Conservation (phyloP, 306 rosid genomes). For the Prinsepia uniflora region DNA sequence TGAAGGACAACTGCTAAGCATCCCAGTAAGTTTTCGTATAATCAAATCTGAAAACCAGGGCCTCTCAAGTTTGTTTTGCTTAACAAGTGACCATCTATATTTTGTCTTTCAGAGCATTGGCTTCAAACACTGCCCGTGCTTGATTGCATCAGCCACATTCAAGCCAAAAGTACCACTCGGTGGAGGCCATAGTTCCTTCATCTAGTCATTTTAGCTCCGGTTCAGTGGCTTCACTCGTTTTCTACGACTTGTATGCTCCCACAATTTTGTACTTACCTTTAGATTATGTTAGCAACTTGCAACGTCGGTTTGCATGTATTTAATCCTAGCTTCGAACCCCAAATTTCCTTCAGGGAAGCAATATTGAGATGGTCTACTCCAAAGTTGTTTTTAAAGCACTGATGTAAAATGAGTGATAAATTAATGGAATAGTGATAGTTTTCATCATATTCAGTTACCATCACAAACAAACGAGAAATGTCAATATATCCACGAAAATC, state of each 20-base stretch:
- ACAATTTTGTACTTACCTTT: background rate
- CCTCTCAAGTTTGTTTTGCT: background rate
- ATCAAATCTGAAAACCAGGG: background rate
- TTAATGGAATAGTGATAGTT: no score
- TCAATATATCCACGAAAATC: background rate
- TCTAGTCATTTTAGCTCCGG: constrained; percentile 20
- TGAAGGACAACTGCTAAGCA: constrained; percentile 59
- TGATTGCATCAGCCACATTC: constrained; percentile 54
- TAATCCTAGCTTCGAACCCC: background rate
- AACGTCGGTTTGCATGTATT: constrained; percentile 2
- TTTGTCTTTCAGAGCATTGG: constrained; percentile 52
- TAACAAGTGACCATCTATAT: background rate
- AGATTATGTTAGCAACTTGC: constrained; percentile 4
- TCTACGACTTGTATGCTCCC: background rate
- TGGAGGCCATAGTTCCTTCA: constrained; percentile 76
- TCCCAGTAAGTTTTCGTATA: constrained; percentile 55
- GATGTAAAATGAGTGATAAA: no score
- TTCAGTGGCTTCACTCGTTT: background rate
- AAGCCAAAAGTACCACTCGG: constrained; percentile 80
- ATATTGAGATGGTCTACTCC: background rate
- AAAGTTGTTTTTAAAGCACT: background rate
- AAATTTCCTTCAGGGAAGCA: background rate
- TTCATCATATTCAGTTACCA: no score
- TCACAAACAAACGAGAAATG: background rate
- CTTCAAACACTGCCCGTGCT: constrained; percentile 61